Evolutionary conservation across 148 eudicot genomes (phyloP), one percentile per base, ranked within the genome.

Genomic region (Heliamphora exappendiculata): DNA sequence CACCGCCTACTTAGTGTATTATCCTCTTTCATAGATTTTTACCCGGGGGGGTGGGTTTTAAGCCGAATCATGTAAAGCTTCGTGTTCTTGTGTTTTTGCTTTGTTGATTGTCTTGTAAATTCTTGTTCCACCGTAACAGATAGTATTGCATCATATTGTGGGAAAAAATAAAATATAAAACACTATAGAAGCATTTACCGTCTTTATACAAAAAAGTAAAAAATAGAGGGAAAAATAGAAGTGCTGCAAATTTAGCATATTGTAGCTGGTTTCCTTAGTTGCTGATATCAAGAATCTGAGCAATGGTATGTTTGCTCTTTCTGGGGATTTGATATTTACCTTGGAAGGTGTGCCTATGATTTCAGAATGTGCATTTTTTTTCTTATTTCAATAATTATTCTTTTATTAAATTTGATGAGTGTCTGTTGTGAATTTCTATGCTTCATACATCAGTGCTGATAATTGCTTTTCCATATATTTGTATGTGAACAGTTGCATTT

Each of bases 401-500:
- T 53, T 74, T 65, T 10, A 34, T 67, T 36, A 33, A 31, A 62
- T 44, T 31, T 76, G 47, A 47, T 26, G 44, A 60, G 36, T 59
- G 7, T 29, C 19, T 64, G 1, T 50, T 24, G 20, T 60, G 50
- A 28, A 47, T 78, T 45, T 6, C 10, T 19, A 22, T 39, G 7
- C 59, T 66, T 14, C 3, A 20, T 58, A 69, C 1, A 72, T 10
- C 49, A 11, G 75, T 55, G 64, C 34, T 72, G 33, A 37, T 7
- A 34, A 75, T 36, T 34, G 29, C 39, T 78, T 20, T 73, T 66
- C 0, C 22, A n/a, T 73, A 17, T 75, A 34, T 72, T 51, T 76
- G 17, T 76, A 22, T 45, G 26, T 22, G 60, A 70, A 8, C 81
- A 87, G 89, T 87, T 72, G 81, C 86, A 73, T 74, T 84, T 78